Evolutionary conservation across 139 green algal genomes (phyloP), one percentile per base, ranked within the genome.

Genomic region (Gonium pectorale): DNA sequence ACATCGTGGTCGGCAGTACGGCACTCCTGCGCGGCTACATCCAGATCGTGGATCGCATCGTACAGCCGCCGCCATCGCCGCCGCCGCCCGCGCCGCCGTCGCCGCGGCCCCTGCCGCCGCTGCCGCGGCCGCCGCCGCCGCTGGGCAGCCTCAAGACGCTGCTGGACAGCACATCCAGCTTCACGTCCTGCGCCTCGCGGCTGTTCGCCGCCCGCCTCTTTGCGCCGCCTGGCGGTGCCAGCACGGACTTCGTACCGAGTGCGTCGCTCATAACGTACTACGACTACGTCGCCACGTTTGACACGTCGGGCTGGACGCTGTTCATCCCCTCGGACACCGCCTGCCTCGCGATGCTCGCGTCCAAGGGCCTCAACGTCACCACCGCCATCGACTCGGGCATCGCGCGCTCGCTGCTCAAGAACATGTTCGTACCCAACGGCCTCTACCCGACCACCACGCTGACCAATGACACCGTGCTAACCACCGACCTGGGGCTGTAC

Each of bases 341-440:
- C n/a, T n/a, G n/a, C n/a, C n/a, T n/a, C n/a, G n/a, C n/a, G n/a
- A n/a, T n/a, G n/a, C n/a, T n/a, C n/a, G n/a, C n/a, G n/a, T n/a
- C n/a, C n/a, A n/a, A n/a, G n/a, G n/a, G n/a, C n/a, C n/a, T n/a
- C n/a, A n/a, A n/a, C n/a, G n/a, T n/a, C n/a, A n/a, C n/a, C n/a
- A n/a, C n/a, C n/a, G n/a, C n/a, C n/a, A n/a, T n/a, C n/a, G n/a
- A n/a, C n/a, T n/a, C n/a, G n/a, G n/a, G n/a, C n/a, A n/a, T n/a
- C n/a, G n/a, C n/a, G n/a, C n/a, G n/a, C n/a, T n/a, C n/a, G n/a
- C n/a, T n/a, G n/a, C n/a, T n/a, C n/a, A n/a, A n/a, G n/a, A n/a
- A n/a, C n/a, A n/a, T 79, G 70, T 83, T 79, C 22, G n/a, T 64
- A 1, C 31, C 31, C 29, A 79, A 64, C 70, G 9, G 21, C 22